Evolutionary conservation across 2,329 filamentous ascomycete genomes (phyloP).

Genomic region (Nothophaeocryptopus gaeumannii): DNA sequence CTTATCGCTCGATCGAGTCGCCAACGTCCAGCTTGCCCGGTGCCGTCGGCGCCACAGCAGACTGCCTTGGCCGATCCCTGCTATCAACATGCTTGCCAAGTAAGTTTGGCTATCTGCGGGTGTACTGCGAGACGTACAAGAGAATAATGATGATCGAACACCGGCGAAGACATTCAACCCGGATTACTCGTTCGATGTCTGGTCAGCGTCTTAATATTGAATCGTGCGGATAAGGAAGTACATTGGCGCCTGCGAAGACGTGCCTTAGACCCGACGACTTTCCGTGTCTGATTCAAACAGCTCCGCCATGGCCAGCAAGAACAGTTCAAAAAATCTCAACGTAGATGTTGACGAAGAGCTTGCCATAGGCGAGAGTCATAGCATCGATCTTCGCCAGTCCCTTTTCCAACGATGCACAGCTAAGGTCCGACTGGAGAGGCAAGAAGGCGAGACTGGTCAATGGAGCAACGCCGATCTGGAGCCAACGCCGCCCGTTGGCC

Average conservation of each 20-base stretch:
- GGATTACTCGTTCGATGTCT: too few species aligned
- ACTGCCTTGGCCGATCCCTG: conserved; percentile 4
- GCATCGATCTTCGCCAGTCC: not conserved
- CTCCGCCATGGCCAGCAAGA: not conserved
- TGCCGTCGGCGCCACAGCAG: not conserved
- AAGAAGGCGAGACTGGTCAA: not conserved
- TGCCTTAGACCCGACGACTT: too few species aligned
- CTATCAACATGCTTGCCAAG: not conserved
- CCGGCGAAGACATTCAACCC: too few species aligned
- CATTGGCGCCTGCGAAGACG: too few species aligned
- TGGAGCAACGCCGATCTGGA: conserved; percentile 20
- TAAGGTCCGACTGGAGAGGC: not conserved
- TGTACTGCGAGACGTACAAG: too few species aligned
- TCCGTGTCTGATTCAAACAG: too few species aligned
- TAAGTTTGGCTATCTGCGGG: too few species aligned
- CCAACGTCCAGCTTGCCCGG: not conserved
- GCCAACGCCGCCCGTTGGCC: conserved; percentile 13
- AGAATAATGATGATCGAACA: too few species aligned
- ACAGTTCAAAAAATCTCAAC: not conserved
- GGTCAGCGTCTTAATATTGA: too few species aligned
- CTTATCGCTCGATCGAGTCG: too few species aligned
- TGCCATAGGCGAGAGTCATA: not conserved
- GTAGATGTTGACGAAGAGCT: not conserved
- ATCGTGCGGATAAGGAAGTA: too few species aligned
- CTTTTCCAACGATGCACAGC: not conserved